Conservation (phyloP, 1,284 basidiomycete genomes). For the Rhodotorula sp. region DNA sequence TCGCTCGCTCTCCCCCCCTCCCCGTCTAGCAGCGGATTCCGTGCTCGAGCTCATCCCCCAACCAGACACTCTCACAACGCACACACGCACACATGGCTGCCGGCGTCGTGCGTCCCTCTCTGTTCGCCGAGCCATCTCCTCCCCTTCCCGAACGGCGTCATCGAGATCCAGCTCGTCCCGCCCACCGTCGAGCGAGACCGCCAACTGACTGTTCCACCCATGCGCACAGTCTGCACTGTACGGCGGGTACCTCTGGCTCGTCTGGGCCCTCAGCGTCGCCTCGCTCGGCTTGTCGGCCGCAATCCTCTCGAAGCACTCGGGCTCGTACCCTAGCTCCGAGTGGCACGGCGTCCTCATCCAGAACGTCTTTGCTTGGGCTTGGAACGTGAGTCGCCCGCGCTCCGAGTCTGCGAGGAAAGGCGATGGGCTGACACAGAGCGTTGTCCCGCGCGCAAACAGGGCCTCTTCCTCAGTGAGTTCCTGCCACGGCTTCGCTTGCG, state of each 20-base stretch:
- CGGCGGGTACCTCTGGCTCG: not conserved
- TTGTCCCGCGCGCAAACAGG: not conserved
- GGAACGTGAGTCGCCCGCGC: constrained; percentile 4
- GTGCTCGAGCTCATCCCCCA: not conserved
- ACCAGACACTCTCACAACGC: no score
- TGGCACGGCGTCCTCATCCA: constrained; percentile 14
- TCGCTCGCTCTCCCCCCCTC: not conserved
- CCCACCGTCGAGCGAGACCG: no score
- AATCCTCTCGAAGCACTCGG: constrained; percentile 3
- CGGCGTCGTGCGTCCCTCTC: not conserved
- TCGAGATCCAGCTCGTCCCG: not conserved
- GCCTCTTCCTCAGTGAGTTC: constrained; percentile 1
- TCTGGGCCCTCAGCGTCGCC: constrained; percentile 9
- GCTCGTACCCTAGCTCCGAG: not conserved
- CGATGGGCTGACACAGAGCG: no score
- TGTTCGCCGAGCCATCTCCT: not conserved
- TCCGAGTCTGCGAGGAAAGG: no score
- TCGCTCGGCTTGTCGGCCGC: constrained; percentile 15
- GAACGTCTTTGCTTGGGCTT: constrained; percentile 9
- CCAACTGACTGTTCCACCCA: no score
- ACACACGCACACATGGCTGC: not conserved
- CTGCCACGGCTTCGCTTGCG: not conserved
- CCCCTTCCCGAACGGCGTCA: not conserved
- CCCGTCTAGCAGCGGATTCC: not conserved
- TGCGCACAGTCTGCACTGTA: not conserved